Base-by-base conservation (phyloP, 306 rosid genomes). In the Trifolium repens region DNA sequence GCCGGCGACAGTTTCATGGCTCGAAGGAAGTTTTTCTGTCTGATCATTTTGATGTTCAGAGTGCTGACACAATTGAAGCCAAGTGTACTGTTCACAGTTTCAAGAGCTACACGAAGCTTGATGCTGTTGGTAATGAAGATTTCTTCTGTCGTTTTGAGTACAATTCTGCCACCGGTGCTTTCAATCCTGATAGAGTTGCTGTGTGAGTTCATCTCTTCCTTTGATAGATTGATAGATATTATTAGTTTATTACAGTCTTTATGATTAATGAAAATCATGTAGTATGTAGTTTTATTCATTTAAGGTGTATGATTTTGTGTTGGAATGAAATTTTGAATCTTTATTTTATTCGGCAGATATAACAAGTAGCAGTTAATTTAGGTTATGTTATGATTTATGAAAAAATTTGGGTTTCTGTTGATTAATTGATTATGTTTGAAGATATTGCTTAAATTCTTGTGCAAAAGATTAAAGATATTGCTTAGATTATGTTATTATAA, bases 121-220 rank as follows among this genome's bases (percentile, higher is more conserved):
- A 96, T 65, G 98, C 98, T 0, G 99, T 96, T 17, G 99, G 99
- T 2, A 96, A 85, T 78, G 99, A 96, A 55, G 99, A 96, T 68
- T 96, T 92, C 96, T 96, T 96, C 82, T 96, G 98, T 71, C 99
- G 99, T 12, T 96, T 96, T 61, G 98, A 96, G 82, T 96, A 96
- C 67, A 96, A 96, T 74, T 96, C 99, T 53, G 30, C 98, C 34
- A 88, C 96, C 1, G 99, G 99, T 1, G 87, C 99, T 64, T 96
- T 96, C 84, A 89, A 88, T 83, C 99, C 99, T 39, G 99, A 96
- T 73, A 85, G 99, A 79, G 99, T 96, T 9, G 99, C 97, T 4
- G 99, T 96, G 99, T 96, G 81, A 77, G 91, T 81, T 77, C 5
- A 58, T 71, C 32, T 3, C 27, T n/a, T 10, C 53, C 47, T 27